Evolutionary conservation across 495 filamentous ascomycete species (phyloP).

Genomic region (Choiromyces venosus): DNA sequence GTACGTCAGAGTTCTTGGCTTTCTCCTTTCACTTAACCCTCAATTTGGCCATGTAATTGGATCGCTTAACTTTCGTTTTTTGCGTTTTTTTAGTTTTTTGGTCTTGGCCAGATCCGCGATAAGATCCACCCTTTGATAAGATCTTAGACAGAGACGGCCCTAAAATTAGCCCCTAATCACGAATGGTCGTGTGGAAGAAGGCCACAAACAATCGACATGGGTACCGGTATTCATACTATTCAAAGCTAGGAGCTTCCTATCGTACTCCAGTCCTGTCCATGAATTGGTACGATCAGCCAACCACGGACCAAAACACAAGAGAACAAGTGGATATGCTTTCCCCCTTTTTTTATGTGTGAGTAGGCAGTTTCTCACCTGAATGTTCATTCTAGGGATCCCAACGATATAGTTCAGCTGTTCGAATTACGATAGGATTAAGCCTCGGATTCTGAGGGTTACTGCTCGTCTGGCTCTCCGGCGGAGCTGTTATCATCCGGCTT

Average conservation of each 20-base stretch:
- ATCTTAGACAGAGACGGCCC: conserved; percentile 6
- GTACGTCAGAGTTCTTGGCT: conserved; percentile 19
- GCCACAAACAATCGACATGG: conserved; percentile 15
- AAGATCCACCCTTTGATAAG: conserved; percentile 29
- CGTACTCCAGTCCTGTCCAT: background rate
- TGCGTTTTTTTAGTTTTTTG: background rate
- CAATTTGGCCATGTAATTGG: conserved; percentile 7
- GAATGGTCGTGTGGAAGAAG: background rate
- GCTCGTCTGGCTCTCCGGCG: background rate
- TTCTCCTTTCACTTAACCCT: background rate
- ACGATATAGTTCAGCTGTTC: background rate
- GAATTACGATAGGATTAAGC: background rate
- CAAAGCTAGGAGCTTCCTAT: conserved; percentile 18
- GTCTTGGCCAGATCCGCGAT: conserved; percentile 28
- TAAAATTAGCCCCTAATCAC: background rate
- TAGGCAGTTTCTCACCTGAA: background rate
- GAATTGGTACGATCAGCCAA: background rate
- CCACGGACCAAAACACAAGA: background rate
- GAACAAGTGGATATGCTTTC: background rate
- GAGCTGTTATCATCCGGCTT: background rate
- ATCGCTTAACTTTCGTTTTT: conserved; percentile 29
- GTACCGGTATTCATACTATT: conserved; percentile 10
- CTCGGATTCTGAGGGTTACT: background rate
- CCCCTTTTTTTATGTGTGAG: background rate
- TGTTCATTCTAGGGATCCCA: background rate